Evolutionary conservation across 495 filamentous ascomycete species (phyloP).

Genomic region (Usnea hakonensis): DNA sequence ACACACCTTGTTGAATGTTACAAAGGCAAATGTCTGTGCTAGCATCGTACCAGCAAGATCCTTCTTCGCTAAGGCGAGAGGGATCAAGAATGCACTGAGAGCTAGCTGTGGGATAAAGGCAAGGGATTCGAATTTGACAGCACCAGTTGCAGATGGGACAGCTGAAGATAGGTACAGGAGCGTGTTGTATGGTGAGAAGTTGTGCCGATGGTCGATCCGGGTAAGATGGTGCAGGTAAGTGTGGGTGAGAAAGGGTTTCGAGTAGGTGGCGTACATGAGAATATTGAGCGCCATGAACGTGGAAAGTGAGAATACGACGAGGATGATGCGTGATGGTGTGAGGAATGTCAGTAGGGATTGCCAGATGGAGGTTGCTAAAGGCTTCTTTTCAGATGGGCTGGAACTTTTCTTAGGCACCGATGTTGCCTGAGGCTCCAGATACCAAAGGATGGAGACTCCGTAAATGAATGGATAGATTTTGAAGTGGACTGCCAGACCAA

Average conservation of each 20-base stretch:
- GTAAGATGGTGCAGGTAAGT: conserved; percentile 90
- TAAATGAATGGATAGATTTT: conserved; percentile 99
- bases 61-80: conserved; percentile 71
- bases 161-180: conserved; percentile 75
- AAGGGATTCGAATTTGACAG: conserved; percentile 58
- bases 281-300: conserved; percentile 67
- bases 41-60: conserved; percentile 80
- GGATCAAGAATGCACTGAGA: conserved; percentile 68
- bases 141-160: conserved; percentile 25
- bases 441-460: conserved; percentile 77
- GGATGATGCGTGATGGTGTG: conserved; percentile 50
- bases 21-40: conserved; percentile 98
- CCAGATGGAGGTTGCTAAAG: not conserved
- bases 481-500: conserved; percentile 86
- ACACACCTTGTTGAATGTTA: conserved; percentile 97
- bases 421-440: conserved; percentile 52
- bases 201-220: conserved; percentile 93
- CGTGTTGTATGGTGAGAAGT: conserved; percentile 94
- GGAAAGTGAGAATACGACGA: conserved; percentile 56
- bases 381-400: not conserved
- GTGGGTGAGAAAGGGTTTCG: conserved; percentile 68
- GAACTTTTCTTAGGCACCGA: not conserved
- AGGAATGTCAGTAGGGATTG: conserved; percentile 43
- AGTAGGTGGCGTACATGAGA: conserved; percentile 69
- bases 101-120: conserved; percentile 85